Evolutionary conservation across 495 filamentous ascomycete genomes (phyloP).

Genomic region (Platismatia glauca): DNA sequence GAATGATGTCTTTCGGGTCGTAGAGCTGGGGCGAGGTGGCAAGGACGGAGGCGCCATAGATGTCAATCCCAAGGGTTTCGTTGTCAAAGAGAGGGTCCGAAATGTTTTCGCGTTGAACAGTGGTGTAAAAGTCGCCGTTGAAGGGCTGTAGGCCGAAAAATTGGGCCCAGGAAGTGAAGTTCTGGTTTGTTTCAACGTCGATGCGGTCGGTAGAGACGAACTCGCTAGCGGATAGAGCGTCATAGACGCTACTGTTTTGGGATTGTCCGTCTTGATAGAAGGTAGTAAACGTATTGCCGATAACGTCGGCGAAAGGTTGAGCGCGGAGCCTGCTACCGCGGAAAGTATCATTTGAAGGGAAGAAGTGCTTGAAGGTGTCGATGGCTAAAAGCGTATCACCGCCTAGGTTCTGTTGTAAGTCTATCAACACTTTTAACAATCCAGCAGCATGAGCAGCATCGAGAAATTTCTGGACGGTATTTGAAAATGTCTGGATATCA

Average conservation of each 20-base stretch:
- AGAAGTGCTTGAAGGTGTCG: slow-evolving; percentile 44
- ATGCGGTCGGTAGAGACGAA: slow-evolving; percentile 35
- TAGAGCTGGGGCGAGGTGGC: slow-evolving; percentile 32
- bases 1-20: slow-evolving; percentile 41
- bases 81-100: slow-evolving; percentile 35
- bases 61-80: slow-evolving; percentile 28
- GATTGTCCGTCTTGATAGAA: slow-evolving; percentile 25
- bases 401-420: slow-evolving; percentile 42
- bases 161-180: slow-evolving; percentile 45
- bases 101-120: slow-evolving; percentile 39
- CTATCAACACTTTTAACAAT: slow-evolving; percentile 40
- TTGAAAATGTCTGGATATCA: slow-evolving; percentile 28
- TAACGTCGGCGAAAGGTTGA: slow-evolving; percentile 31
- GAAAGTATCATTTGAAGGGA: slow-evolving; percentile 37
- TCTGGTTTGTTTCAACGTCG: slow-evolving; percentile 34
- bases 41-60: slow-evolving; percentile 29
- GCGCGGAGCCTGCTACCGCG: slow-evolving; percentile 37
- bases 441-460: slow-evolving; percentile 25
- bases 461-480: slow-evolving; percentile 35
- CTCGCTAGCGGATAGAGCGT: slow-evolving; percentile 27
- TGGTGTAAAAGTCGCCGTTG: slow-evolving; percentile 38
- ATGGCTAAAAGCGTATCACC: slow-evolving; percentile 33
- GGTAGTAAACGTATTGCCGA: slow-evolving; percentile 34
- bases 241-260: slow-evolving; percentile 12
- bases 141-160: slow-evolving; percentile 37